phyloP scores from a whole-genome alignment of 2,329 filamentous ascomycete genomes.

The Simplicillium sp. region DNA sequence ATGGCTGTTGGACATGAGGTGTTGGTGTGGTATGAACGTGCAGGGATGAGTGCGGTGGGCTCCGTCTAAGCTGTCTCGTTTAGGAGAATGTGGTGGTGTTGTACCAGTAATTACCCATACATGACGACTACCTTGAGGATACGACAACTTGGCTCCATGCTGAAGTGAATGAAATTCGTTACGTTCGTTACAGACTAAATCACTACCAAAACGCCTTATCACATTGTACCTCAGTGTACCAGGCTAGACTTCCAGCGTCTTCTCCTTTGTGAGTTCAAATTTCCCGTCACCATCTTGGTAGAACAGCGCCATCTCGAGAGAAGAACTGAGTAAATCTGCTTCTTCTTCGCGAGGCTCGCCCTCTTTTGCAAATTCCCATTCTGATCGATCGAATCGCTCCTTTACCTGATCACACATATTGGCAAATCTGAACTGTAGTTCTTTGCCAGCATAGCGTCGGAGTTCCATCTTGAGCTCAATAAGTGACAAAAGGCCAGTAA shows the following conservation, averaged over 20 bases:
- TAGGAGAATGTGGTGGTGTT: no score
- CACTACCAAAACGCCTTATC: no score
- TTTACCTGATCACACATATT: slow-evolving; percentile 32
- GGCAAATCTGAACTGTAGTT: slow-evolving; percentile 36
- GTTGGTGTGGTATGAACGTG: no score
- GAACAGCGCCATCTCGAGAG: slow-evolving; percentile 10
- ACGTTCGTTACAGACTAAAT: no score
- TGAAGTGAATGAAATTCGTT: no score
- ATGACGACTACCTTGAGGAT: no score
- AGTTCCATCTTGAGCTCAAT: slow-evolving; percentile 37
- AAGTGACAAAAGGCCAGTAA: slow-evolving; percentile 40
- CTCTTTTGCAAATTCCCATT: slow-evolving; percentile 24
- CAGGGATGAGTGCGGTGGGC: background rate
- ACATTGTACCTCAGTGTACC: no score
- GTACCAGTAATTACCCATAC: no score
- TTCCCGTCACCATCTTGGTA: slow-evolving; percentile 10
- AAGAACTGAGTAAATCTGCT: slow-evolving; percentile 10
- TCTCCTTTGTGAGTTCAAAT: slow-evolving; percentile 9
- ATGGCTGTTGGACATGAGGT: no score
- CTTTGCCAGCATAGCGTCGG: slow-evolving; percentile 35
- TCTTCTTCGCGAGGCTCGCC: slow-evolving; percentile 14
- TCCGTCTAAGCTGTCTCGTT: no score
- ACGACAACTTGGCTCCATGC: no score
- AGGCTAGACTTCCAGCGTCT: slow-evolving; percentile 4
- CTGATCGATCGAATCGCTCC: slow-evolving; percentile 25